Conservation (phyloP, 148 eudicot genomes). For the Hydrangea macrophylla region DNA sequence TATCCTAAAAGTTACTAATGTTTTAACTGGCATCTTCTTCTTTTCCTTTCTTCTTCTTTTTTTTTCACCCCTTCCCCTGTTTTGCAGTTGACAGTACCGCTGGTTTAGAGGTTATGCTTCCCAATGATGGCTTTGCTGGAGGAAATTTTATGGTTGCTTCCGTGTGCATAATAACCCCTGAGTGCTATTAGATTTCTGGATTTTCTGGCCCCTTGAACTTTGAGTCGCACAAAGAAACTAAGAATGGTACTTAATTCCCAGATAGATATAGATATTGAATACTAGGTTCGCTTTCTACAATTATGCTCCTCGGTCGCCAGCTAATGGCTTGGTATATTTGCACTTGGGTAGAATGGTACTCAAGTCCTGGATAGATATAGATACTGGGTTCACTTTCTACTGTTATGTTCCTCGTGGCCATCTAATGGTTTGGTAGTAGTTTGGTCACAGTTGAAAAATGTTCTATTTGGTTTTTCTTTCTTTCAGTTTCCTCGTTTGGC, state of each 20-base stretch:
- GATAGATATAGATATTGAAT: no score
- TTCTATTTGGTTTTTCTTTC: neutral
- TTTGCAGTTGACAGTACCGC: neutral
- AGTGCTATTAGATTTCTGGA: constrained; percentile 7
- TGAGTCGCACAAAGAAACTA: neutral
- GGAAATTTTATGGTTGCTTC: neutral
- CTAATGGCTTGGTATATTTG: neutral
- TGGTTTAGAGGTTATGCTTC: neutral
- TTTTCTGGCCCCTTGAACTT: neutral
- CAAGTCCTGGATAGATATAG: neutral
- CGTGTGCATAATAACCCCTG: neutral
- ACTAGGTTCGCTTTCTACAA: neutral
- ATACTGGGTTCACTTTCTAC: constrained; percentile 4
- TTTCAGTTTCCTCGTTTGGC: no score
- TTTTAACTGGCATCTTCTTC: neutral
- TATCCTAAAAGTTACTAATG: neutral
- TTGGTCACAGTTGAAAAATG: neutral
- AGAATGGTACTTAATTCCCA: neutral
- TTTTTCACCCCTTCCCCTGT: neutral
- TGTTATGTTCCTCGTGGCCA: neutral
- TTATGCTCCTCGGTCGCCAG: neutral
- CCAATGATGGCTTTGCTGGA: neutral
- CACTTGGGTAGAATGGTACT: neutral
- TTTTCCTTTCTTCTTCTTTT: neutral
- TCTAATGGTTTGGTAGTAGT: constrained; percentile 7